Base-by-base conservation (phyloP, 352 stramenopile genomes). In the Phytophthora gonapodyides region DNA sequence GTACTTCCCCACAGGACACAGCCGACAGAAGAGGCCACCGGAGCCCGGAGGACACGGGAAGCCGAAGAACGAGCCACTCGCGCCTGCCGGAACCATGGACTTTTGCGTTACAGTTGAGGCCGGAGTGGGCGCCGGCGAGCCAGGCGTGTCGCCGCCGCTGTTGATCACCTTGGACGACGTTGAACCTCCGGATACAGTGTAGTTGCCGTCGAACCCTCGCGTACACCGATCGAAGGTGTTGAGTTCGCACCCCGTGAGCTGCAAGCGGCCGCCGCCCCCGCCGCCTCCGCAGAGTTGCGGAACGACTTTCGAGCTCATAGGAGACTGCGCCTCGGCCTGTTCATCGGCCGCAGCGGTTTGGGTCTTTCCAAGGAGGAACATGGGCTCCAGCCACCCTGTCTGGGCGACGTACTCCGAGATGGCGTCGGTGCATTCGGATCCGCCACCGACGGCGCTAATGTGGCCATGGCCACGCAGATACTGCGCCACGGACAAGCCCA, bases 11-110 rank as follows among this genome's bases (percentile, higher is more conserved):
- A 84, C 69, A 0, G 51, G 41, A 35, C 84, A 93, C 10, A 83
- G 47, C 1, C 84, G 75, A 38, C 84, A 93, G 44, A 93, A 89
- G 0, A 93, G 61, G 16, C 84, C 84, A 8, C 84, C 84, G 10
- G 79, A 89, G 5, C 84, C 84, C 33, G 84, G 84, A 17, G 81
- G 74, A 37, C 84, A 93, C n/a, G 84, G 84, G 37, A 93, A 93
- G 0, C 84, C 82, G 49, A 90, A 89, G 47, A 91, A 93, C 17
- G 81, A 79, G 1, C 84, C 84, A 47, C 75, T 88, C 2, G 75
- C 59, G 8, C 64, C 82, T 9, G 76, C 56, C 27, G 65, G 62
- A 33, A 80, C 57, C 16, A 79, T 41, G 9, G 64, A 67, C 33
- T 64, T 72, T 48, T 61, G 53, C 21, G 51, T 8, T 15, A 49